Conservation (phyloP, 2,329 filamentous ascomycete species). For the Aspergillus neoniger region DNA sequence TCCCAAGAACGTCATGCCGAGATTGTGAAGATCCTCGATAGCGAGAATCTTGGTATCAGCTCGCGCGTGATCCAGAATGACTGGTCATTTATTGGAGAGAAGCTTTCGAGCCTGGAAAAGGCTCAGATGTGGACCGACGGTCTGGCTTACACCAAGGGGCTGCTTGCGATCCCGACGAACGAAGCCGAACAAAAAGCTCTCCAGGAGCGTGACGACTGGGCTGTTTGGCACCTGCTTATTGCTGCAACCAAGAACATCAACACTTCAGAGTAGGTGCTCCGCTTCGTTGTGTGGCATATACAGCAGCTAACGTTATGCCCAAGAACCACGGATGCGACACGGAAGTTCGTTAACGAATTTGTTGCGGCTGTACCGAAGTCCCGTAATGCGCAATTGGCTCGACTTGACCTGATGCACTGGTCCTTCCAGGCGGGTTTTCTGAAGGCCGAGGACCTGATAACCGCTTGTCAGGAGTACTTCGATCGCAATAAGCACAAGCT, state of each 20-base stretch:
- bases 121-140: conserved; percentile 43
- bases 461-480: conserved; percentile 44
- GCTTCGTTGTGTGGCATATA: neutral
- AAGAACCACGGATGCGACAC: conserved; percentile 35
- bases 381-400: conserved; percentile 46
- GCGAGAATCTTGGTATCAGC: conserved; percentile 42
- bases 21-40: conserved; percentile 45
- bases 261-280: conserved; percentile 35
- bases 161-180: conserved; percentile 40
- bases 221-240: conserved; percentile 48
- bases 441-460: conserved; percentile 36
- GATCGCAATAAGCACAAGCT: conserved; percentile 44
- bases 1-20: conserved; percentile 44
- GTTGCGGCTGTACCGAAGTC: conserved; percentile 39
- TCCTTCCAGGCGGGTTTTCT: conserved; percentile 29
- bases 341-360: conserved; percentile 39
- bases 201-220: conserved; percentile 48
- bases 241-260: conserved; percentile 35
- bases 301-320: conserved; percentile 13
- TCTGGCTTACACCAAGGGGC: conserved; percentile 36
- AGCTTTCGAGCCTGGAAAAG: conserved; percentile 41
- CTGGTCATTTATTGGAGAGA: conserved; percentile 43
- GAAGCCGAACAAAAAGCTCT: conserved; percentile 30
- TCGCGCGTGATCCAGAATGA: conserved; percentile 49
- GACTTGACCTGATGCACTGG: conserved; percentile 33